Evolutionary conservation across 2,329 filamentous ascomycete genomes (phyloP).

Genomic region (Lachnellula arida): DNA sequence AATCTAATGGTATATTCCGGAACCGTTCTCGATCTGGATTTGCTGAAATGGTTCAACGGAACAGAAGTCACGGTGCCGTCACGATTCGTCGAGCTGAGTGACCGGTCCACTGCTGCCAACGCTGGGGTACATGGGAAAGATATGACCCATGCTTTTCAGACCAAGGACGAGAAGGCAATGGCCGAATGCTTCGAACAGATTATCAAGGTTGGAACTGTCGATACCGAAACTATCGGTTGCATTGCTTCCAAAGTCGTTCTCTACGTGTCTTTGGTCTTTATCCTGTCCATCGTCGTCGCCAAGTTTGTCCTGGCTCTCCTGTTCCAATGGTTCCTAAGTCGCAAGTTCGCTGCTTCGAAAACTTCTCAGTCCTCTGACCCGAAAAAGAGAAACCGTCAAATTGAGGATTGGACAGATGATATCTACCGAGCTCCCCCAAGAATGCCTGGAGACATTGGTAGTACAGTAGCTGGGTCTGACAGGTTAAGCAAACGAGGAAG

Average conservation of each 20-base stretch:
- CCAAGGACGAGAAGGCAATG: conserved; percentile 69
- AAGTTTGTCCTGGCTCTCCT: conserved; percentile 86
- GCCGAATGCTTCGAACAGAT: conserved; percentile 88
- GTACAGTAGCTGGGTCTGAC: conserved; percentile 58
- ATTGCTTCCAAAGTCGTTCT: conserved; percentile 97
- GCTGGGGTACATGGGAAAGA: conserved; percentile 73
- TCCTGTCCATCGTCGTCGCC: conserved; percentile 78
- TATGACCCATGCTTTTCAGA: conserved; percentile 83
- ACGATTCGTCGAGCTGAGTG: conserved; percentile 74
- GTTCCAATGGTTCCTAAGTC: conserved; percentile 95
- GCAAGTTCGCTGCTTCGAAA: conserved; percentile 77
- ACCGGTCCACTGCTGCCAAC: conserved; percentile 57
- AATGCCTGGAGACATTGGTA: conserved; percentile 68
- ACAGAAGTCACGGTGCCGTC: conserved; percentile 70
- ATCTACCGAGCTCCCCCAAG: conserved; percentile 90
- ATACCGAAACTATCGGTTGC: conserved; percentile 93
- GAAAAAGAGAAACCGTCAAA: conserved; percentile 84
- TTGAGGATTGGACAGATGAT: conserved; percentile 96
- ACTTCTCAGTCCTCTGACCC: conserved; percentile 77
- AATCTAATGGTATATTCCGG: conserved; percentile 95
- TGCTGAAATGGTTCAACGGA: conserved; percentile 86
- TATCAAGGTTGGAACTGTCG: conserved; percentile 91
- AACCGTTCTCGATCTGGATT: conserved; percentile 82
- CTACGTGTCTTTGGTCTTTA: conserved; percentile 88
- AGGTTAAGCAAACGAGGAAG: conserved; percentile 75